Percentiles rank a stretch among this genome's conserved stretches.
Conservation (phyloP, 352 stramenopile genomes). For the Pythium aphanidermatum region DNA sequence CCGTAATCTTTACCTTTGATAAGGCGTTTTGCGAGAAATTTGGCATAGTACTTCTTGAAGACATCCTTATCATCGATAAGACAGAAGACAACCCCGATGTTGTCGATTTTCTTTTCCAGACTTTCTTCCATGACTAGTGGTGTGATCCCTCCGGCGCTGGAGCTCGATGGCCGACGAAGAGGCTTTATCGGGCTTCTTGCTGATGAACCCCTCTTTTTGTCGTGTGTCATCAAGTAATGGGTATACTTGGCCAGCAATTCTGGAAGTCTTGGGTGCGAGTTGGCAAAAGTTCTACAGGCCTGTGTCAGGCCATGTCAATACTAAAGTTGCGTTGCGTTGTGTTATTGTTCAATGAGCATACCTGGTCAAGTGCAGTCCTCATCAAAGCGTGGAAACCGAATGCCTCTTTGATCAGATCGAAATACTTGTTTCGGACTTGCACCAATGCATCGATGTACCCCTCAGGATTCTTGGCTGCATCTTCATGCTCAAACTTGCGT, state of each 20-base stretch:
- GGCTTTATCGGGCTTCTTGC: constrained; percentile 15
- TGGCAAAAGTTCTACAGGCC: constrained; percentile 81
- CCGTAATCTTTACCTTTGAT: constrained; percentile 58
- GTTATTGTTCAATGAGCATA: constrained; percentile 17
- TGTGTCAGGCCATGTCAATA: too few relatives aligned
- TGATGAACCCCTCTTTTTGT: constrained; percentile 28
- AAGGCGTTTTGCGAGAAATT: constrained; percentile 75
- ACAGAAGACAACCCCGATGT: constrained; percentile 79
- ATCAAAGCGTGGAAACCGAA: constrained; percentile 81
- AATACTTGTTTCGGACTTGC: constrained; percentile 78
- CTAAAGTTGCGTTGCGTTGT: too few relatives aligned
- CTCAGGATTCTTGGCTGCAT: constrained; percentile 74
- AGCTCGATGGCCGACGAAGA: background rate
- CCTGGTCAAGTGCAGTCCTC: constrained; percentile 76
- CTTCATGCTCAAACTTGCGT: constrained; percentile 71
- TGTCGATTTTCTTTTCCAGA: constrained; percentile 76
- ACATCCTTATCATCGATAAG: constrained; percentile 88
- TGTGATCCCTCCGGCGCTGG: constrained; percentile 8
- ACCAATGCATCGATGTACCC: constrained; percentile 83
- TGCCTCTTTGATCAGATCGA: constrained; percentile 77
- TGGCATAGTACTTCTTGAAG: constrained; percentile 88
- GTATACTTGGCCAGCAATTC: constrained; percentile 82
- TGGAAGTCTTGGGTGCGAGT: constrained; percentile 70
- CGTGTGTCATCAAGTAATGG: constrained; percentile 79
- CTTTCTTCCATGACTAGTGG: constrained; percentile 40